A percentile compares a stretch with the other conserved stretches of the same genome.
Evolutionary conservation across 768 basidiomycete species (phyloP).

Genomic region (Jaapia argillacea): DNA sequence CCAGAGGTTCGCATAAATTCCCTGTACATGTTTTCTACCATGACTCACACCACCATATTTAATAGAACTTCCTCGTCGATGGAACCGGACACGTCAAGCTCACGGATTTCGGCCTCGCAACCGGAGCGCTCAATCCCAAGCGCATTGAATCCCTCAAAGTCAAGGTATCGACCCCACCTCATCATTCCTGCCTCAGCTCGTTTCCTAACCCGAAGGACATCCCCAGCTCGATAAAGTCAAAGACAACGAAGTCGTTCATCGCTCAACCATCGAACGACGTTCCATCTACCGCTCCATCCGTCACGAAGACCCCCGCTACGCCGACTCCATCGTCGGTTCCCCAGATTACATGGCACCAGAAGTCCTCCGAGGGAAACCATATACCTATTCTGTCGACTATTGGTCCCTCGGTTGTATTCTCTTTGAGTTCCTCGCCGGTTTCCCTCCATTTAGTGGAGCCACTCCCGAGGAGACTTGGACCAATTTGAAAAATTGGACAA

Average conservation of each 20-base stretch:
- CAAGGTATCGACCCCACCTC: too few relatives aligned
- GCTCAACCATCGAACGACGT: slow-evolving; percentile 89
- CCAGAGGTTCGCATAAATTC: slow-evolving; percentile 63
- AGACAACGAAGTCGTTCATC: slow-evolving; percentile 80
- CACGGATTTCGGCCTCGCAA: slow-evolving; percentile 96
- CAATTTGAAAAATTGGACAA: slow-evolving; percentile 96
- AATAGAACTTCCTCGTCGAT: slow-evolving; percentile 93
- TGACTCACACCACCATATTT: neutral
- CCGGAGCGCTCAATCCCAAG: slow-evolving; percentile 89
- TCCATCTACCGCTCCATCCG: slow-evolving; percentile 92
- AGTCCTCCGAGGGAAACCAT: slow-evolving; percentile 89
- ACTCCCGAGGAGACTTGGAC: slow-evolving; percentile 98
- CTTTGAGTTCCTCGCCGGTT: slow-evolving; percentile 94
- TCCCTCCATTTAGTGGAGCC: slow-evolving; percentile 94
- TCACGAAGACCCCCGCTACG: slow-evolving; percentile 84
- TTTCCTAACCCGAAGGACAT: slow-evolving; percentile 3
- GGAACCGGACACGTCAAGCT: slow-evolving; percentile 93
- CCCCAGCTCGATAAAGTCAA: slow-evolving; percentile 89
- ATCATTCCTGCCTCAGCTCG: neutral
- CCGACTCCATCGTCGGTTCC: slow-evolving; percentile 95
- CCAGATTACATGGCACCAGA: slow-evolving; percentile 99
- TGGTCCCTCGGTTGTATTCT: slow-evolving; percentile 98
- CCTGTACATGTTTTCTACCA: neutral
- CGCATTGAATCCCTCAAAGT: slow-evolving; percentile 92
- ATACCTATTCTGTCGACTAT: slow-evolving; percentile 93